Base-by-base conservation (phyloP, 1,284 basidiomycete species). In the Gomphus bonarii region DNA sequence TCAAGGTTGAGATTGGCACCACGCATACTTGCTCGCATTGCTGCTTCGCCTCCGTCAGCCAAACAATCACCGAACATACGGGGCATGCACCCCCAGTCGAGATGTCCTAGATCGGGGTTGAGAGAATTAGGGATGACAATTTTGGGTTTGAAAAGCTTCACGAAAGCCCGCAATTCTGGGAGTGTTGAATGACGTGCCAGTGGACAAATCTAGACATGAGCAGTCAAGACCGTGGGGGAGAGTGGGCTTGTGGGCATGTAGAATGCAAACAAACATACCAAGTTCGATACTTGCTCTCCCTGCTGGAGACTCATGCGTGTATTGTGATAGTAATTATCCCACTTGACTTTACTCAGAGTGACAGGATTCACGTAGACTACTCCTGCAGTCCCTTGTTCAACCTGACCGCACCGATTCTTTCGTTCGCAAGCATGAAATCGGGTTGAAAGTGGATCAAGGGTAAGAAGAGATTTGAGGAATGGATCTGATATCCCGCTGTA, bases 381-480 rank as follows among this genome's bases (percentile, higher is more conserved):
- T 22, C 63, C 66, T 50, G 71, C 68, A 7, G 65, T 67, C 1
- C 72, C 76, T 0, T 80, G 75, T 18, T 75, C 75, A 30, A 88
- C 80, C 57, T 79, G 74, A 3, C 77, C 69, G 65, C 94, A 97
- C 14, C 86, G 80, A 65, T 84, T 75, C 55, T 83, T 84, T 0
- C 89, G 79, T 65, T 97, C 93, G 64, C 94, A 97, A 0, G 93
- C 92, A 65, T 97, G 94, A 65, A 97, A 95, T 0, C 92, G 81
- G 0, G 88, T 88, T 1, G 70, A 68, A 0, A 68, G 64, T 6
- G 75, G 67, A 33, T 92, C 82, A 3, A 68, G 68, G 0, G 90
- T 93, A 16, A 84, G 75, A 58, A 92, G 79, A 0, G 71, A 66
- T 6, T 74, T 72, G 14, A 95, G 73, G 62, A 82, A 82, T 0